A percentile compares a stretch with the other conserved stretches of the same genome.
Evolutionary conservation across 495 filamentous ascomycete genomes (phyloP).

Genomic region (Penicillium verhagenii): DNA sequence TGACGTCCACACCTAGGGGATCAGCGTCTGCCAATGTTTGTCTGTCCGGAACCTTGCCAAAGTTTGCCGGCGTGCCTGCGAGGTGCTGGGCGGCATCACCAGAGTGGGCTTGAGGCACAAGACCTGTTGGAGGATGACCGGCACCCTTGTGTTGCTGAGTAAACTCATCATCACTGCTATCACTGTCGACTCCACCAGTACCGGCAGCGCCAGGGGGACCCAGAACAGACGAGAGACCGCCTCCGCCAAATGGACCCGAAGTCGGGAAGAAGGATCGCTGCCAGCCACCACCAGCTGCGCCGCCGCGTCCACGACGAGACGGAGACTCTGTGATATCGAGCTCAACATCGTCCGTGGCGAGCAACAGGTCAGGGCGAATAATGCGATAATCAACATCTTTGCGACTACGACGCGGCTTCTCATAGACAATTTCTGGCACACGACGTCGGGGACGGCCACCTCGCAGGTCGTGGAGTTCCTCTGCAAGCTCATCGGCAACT

Average conservation of each 20-base stretch:
- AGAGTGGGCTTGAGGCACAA: conserved; percentile 62
- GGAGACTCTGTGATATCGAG: conserved; percentile 65
- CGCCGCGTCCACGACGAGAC: conserved; percentile 58
- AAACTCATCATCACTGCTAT: conserved; percentile 93
- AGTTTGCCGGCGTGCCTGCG: conserved; percentile 73
- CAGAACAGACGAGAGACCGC: conserved; percentile 67
- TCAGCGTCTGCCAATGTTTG: conserved; percentile 85
- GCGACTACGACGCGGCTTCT: conserved; percentile 54
- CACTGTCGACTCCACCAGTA: conserved; percentile 79
- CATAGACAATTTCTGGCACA: conserved; percentile 51
- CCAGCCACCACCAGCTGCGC: conserved; percentile 59
- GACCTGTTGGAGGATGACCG: conserved; percentile 20
- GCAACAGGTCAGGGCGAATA: conserved; percentile 63
- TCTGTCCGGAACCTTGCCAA: conserved; percentile 86
- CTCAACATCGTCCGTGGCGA: conserved; percentile 64
- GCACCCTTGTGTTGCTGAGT: conserved; percentile 43
- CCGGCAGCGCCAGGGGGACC: conserved; percentile 70
- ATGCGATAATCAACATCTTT: conserved; percentile 73
- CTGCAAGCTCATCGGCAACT: conserved; percentile 71
- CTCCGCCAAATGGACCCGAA: conserved; percentile 88
- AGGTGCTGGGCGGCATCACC: conserved; percentile 59
- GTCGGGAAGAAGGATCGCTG: conserved; percentile 80
- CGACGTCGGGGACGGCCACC: conserved; percentile 23
- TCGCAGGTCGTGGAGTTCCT: conserved; percentile 59
- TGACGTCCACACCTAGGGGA: conserved; percentile 86